A percentile compares a stretch with the other conserved stretches of the same genome.
phyloP scores from a whole-genome alignment of 2,329 filamentous ascomycete genomes.

The Fonsecaea erecta region DNA sequence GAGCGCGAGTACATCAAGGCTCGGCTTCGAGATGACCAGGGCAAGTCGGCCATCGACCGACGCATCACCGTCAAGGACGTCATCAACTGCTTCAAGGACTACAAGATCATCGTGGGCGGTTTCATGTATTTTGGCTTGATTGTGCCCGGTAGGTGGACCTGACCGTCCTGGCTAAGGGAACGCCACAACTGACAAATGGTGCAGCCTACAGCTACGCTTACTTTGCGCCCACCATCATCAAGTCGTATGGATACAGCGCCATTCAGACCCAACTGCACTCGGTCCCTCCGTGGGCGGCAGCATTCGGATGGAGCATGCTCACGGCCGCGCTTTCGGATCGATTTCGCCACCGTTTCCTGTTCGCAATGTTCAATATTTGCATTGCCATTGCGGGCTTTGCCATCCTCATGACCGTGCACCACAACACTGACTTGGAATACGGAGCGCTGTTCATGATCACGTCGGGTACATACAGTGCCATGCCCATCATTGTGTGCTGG shows the following conservation, averaged over 20 bases:
- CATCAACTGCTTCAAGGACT: conserved; percentile 70
- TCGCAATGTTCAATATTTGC: conserved; percentile 40
- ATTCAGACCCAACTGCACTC: conserved; percentile 61
- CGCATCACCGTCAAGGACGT: conserved; percentile 65
- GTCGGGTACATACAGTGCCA: conserved; percentile 35
- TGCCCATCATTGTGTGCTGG: conserved; percentile 51
- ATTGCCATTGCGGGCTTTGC: conserved; percentile 42
- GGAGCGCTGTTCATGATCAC: conserved; percentile 40
- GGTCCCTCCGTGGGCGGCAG: conserved; percentile 52
- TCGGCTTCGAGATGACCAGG: conserved; percentile 71
- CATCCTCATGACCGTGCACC: conserved; percentile 40
- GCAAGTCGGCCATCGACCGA: conserved; percentile 66
- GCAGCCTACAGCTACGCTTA: conserved; percentile 64
- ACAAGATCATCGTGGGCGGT: conserved; percentile 72
- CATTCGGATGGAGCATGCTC: conserved; percentile 43
- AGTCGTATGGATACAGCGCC: conserved; percentile 63
- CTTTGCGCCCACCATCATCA: conserved; percentile 74
- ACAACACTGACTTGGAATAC: conserved; percentile 39
- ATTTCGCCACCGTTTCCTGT: conserved; percentile 41
- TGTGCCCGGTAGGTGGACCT: conserved; percentile 56
- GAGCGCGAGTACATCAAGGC: conserved; percentile 70
- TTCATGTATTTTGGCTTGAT: conserved; percentile 83
- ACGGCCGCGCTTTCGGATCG: conserved; percentile 40
- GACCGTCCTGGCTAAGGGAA: neutral
- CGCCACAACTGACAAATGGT: neutral